Evolutionary conservation across 1,139 yeast species (phyloP), one percentile per base, ranked within the genome.

Genomic region (Saccharomyces hybrid): DNA sequence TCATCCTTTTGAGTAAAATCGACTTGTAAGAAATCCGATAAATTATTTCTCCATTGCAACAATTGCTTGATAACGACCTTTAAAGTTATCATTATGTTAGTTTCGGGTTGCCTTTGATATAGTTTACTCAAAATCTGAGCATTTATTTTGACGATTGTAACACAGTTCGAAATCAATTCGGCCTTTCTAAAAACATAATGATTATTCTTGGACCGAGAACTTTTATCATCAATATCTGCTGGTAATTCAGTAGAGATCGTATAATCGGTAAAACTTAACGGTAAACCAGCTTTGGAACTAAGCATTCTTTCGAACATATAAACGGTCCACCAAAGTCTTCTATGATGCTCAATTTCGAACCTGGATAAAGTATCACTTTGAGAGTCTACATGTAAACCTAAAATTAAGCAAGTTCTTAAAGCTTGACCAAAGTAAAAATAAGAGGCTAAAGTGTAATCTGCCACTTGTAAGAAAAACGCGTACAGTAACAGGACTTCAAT

Each of bases 271-370:
- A 88, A 78, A 54, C 91, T 83, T 48, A 87, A 70, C 0, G 96
- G 96, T 42, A 88, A 73, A 0, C 96, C 96, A 1, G 93, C 91
- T 64, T 88, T 88, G 9, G 95, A 85, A 16, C 90, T 84, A 48
- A 88, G 72, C 89, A 88, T 88, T 67, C 95, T 72, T 71, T 88
- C 96, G 64, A 85, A 85, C 88, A 87, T 87, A 69, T 87, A 88
- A 9, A 88, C 91, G 0, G 96, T 87, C 96, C 96, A 88, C 93
- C 95, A 88, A 23, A 88, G 72, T 61, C 96, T 73, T 64, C 96
- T 75, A 60, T 95, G 74, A 67, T 88, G 96, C 61, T 88, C 96
- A 53, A 85, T 69, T 64, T 85, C 90, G 62, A 78, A 84, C 52
- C 88, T 70, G 55, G 83, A 77, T 53, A 85, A 66, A 31, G 76